These are phyloP conservation scores for Erodium trifolium DNA, from an alignment of 441 rosid genomes.

Conservation along the genomic window DNA sequence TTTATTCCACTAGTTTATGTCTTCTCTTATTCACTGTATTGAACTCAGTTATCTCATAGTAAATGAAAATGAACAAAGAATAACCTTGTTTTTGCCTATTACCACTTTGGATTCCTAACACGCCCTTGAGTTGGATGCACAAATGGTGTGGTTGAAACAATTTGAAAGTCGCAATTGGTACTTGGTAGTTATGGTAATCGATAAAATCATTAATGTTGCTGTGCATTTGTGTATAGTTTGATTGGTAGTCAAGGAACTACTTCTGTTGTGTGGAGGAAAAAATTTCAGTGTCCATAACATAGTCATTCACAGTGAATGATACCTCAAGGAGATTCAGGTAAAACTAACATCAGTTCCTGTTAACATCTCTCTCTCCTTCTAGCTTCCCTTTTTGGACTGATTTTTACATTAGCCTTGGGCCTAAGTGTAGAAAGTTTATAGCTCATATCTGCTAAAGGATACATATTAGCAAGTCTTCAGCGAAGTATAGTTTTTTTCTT, in stretches of 20 bases:
- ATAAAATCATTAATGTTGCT: not conserved
- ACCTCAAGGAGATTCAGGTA: too few species aligned
- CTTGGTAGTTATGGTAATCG: not conserved
- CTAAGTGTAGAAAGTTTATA: not conserved
- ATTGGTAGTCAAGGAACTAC: slow-evolving; percentile 2
- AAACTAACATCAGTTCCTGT: too few species aligned
- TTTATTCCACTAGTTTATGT: not conserved
- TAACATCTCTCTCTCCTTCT: too few species aligned
- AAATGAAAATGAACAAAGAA: not conserved
- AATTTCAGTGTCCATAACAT: too few species aligned
- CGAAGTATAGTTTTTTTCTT: not conserved
- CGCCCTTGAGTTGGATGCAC: not conserved
- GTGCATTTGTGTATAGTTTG: slow-evolving; percentile 9
- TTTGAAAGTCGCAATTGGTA: not conserved
- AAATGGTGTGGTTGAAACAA: not conserved
- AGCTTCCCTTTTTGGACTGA: too few species aligned
- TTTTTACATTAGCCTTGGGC: not conserved
- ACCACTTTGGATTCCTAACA: slow-evolving; percentile 5
- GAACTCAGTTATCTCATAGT: not conserved
- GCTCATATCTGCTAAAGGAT: slow-evolving; percentile 2
- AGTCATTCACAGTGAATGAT: too few species aligned
- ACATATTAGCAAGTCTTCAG: not conserved
- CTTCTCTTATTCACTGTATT: not conserved
- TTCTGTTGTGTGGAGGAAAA: too few species aligned
- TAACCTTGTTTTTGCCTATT: slow-evolving; percentile 4